Base-by-base conservation (phyloP, 2,329 filamentous ascomycete species). In the Diaporthe velutina region DNA sequence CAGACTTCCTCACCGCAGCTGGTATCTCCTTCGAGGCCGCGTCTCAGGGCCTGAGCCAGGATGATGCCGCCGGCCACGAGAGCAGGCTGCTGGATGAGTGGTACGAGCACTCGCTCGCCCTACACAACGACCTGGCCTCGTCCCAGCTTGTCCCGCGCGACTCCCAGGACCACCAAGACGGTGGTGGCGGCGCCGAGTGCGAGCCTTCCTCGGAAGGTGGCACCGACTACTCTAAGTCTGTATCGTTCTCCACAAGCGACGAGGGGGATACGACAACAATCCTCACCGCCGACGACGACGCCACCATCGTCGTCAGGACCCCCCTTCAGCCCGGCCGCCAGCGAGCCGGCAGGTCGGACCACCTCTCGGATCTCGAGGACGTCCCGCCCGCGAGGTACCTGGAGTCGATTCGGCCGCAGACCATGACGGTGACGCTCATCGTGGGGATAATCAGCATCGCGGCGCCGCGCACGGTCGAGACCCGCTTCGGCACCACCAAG, bases 391-490 rank as follows among this genome's bases (percentile, higher is more conserved):
- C 94, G 0, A 80, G 82, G 3, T 90, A 93, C 78, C 86, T 98
- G 8, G 81, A 87, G 13, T 89, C 89, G 0, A 93, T 97, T 61
- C 86, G 89, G 40, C 96, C 95, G 0, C 93, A 95, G 80, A 98
- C 95, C 0, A 91, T 96, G 81, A 95, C 95, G 0, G 90, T 96
- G 35, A 95, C 95, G 81, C 82, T 98, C 8, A 89, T 98, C n/a
- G 94, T 92, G 15, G 94, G 93, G 4, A 87, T 98, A 61, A 92
- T 98, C 76, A 91, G 93, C 17, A 88, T 95, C 66, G 88, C 93
- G 0, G 88, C 91, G 50, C 88, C 93, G 1, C 91, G 94, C 33
- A 88, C 88, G 2, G 90, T 98, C 28, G 89, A 86, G 40, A 94
- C 95, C 0, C 88, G 90, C 52, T 92, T 90, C 85, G 90, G 92